phyloP scores from a whole-genome alignment of 352 stramenopile genomes.

The Globisporangium alternatum region DNA sequence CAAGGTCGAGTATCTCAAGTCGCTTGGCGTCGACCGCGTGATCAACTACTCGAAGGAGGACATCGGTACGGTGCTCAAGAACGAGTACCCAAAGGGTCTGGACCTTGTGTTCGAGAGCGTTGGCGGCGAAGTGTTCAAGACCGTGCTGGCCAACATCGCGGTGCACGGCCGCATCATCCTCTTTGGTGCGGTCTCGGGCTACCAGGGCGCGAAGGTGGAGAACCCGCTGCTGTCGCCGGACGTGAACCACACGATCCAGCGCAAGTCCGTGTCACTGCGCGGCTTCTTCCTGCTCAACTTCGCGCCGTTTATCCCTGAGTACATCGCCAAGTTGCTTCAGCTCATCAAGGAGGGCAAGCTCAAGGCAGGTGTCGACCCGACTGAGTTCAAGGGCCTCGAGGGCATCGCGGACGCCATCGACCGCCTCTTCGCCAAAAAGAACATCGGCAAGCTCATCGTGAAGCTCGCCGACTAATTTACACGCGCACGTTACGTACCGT shows the following conservation, averaged over 20 bases:
- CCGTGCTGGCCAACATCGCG: slow-evolving; percentile 29
- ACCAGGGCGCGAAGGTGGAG: slow-evolving; percentile 32
- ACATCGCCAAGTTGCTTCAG: slow-evolving; percentile 36
- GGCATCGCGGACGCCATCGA: slow-evolving; percentile 48
- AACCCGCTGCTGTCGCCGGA: slow-evolving; percentile 7
- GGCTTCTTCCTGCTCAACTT: slow-evolving; percentile 36
- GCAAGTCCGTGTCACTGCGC: slow-evolving; percentile 31
- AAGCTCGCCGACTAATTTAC: slow-evolving; percentile 27
- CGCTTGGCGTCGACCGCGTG: slow-evolving; percentile 47
- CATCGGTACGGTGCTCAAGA: slow-evolving; percentile 34
- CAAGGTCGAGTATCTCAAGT: slow-evolving; percentile 69
- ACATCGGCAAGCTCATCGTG: slow-evolving; percentile 65
- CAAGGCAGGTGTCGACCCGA: slow-evolving; percentile 32
- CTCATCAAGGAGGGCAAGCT: slow-evolving; percentile 46
- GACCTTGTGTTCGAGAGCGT: slow-evolving; percentile 49
- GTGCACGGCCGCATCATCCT: slow-evolving; percentile 36
- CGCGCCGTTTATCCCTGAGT: slow-evolving; percentile 27
- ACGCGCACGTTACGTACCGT: background rate
- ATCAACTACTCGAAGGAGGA: slow-evolving; percentile 77
- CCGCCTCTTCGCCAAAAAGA: slow-evolving; percentile 44
- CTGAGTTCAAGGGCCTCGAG: slow-evolving; percentile 43
- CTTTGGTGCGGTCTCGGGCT: slow-evolving; percentile 38
- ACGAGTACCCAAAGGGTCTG: slow-evolving; percentile 40
- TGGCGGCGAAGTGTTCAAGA: slow-evolving; percentile 40
- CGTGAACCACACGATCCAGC: slow-evolving; percentile 12